Evolutionary conservation across 164 flowering plant species (phyloP), one percentile per base, ranked within the genome.

Genomic region (Annona squamosa): DNA sequence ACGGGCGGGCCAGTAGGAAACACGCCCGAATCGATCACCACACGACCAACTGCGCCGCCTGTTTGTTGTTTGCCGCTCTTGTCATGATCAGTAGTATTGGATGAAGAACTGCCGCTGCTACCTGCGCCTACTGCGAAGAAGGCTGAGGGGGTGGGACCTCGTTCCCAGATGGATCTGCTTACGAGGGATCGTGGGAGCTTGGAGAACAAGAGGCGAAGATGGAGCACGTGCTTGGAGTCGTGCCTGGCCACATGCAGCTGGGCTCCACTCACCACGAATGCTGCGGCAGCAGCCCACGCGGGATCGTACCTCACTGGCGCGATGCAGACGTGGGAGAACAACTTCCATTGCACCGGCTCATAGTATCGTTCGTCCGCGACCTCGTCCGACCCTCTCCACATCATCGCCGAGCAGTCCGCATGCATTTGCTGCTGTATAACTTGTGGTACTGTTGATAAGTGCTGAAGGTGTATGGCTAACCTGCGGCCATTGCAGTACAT

Each of bases 381-480:
- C 2, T 85, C 84, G 6, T 85, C 86, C 1, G 90, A 79, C 46
- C 87, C 84, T 70, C 77, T 73, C 88, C 91, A 88, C 37, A 65
- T 13, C 2, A 73, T 46, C 2, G 57, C 7, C 17, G 59, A 52
- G 9, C 13, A 7, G 59, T 1, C 59, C 56, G 70, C 81, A 1
- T 73, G 76, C 2, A 89, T 74, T 47, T 83, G 85, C 85, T 83
- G 79, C 66, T 79, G 77, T 26, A 90, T 81, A 65, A 82, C 72
- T 3, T 57, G 16, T 7, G 94, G 91, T 0, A 79, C 81, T 47
- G 68, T 83, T 43, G 86, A 75, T 56, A 91, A 78, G 63, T 94
- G 93, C 68, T 94, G 89, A 16, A 90, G 86, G 77, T 93, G 98
- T 47, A 91, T 81, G 44, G 88, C 97, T 75, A 91, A 74, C 85